phyloP scores from a whole-genome alignment of 2,329 filamentous ascomycete species.

The Didymella sp. region DNA sequence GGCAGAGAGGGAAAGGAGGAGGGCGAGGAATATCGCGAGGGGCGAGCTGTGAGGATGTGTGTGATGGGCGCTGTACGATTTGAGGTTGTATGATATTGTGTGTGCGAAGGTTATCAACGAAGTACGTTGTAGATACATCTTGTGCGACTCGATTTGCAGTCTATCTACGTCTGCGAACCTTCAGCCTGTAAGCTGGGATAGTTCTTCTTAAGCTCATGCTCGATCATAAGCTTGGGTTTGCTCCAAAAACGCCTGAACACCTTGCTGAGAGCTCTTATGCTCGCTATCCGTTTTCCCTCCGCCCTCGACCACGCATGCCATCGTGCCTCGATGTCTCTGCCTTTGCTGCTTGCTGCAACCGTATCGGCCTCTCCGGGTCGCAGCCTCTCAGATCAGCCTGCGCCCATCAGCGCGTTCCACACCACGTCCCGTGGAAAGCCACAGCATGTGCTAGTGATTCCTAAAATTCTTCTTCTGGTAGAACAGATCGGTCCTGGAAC shows the following conservation, averaged over 20 bases:
- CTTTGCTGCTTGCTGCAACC: not conserved
- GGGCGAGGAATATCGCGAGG: slow-evolving; percentile 36
- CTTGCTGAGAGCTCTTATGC: not conserved
- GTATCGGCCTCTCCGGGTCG: not conserved
- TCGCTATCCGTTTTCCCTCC: not conserved
- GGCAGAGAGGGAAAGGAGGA: slow-evolving; percentile 63
- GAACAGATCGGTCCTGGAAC: slow-evolving; percentile 89
- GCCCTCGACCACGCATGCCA: not conserved
- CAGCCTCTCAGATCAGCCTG: not conserved
- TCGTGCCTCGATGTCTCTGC: not conserved
- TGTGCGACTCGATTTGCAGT: not conserved
- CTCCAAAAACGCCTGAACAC: not conserved
- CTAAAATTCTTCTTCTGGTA: slow-evolving; percentile 76
- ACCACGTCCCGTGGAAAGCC: not conserved
- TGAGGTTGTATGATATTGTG: not conserved
- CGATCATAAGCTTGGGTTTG: not conserved
- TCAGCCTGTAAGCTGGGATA: not conserved
- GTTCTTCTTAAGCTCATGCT: not conserved
- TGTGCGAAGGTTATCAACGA: no score
- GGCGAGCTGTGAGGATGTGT: slow-evolving; percentile 23
- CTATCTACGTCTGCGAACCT: not conserved
- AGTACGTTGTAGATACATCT: no score
- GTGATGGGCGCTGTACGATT: not conserved
- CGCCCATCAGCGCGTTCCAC: not conserved
- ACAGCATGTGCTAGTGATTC: slow-evolving; percentile 62